Evolutionary conservation across 177 flowering plant genomes (phyloP).

Genomic region (Vitis hybrid): DNA sequence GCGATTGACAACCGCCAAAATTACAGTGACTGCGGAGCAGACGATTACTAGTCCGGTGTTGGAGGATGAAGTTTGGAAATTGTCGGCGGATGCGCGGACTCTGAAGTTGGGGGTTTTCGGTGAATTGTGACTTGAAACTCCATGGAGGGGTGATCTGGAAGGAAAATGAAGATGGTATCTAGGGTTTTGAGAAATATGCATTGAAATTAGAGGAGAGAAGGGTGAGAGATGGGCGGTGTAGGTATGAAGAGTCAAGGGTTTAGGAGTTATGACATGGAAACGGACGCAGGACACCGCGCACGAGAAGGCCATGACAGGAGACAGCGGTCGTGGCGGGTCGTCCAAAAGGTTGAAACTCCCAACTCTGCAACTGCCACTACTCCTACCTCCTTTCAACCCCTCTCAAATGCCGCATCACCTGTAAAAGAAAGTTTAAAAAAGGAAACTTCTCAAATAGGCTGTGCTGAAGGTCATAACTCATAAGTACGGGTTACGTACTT

Average conservation of each 20-base stretch:
- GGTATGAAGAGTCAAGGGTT: neutral
- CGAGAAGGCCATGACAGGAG: slow-evolving; percentile 2
- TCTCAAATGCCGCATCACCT: no score
- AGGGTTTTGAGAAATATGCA: slow-evolving; percentile 4
- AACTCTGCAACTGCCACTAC: no score
- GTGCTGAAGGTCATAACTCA: no score
- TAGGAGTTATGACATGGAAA: no score
- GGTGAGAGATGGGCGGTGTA: neutral
- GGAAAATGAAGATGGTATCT: neutral
- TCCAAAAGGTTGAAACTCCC: no score
- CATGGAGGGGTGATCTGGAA: neutral
- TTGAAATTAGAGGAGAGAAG: neutral
- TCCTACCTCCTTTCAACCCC: no score
- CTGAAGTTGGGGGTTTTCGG: slow-evolving; percentile 11
- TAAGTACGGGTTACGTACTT: no score
- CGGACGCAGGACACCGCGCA: neutral
- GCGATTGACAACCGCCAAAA: slow-evolving; percentile 72
- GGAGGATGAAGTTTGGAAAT: slow-evolving; percentile 3
- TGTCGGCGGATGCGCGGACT: slow-evolving; percentile 23
- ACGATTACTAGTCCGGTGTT: slow-evolving; percentile 21
- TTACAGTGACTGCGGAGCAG: slow-evolving; percentile 49
- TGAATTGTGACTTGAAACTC: neutral
- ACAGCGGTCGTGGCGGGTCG: neutral
- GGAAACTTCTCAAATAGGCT: no score
- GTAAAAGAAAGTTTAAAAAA: no score